These are phyloP conservation scores for Vitrella brassicaformis DNA, from an alignment of 73 alveolate genomes.

Conservation along the genomic window DNA sequence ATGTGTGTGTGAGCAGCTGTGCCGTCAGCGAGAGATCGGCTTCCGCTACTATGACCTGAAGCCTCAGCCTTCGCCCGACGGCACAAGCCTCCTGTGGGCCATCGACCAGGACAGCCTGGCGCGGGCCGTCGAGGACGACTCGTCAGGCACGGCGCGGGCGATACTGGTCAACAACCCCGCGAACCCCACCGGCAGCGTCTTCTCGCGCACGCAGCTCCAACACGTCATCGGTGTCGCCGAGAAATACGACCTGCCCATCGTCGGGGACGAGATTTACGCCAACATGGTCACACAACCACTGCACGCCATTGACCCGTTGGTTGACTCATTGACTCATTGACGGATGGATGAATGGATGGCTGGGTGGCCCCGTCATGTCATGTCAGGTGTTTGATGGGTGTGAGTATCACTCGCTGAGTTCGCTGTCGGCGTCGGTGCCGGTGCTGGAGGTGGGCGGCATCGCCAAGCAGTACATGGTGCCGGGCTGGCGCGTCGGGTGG, in stretches of 20 bases:
- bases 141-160: slow-evolving; percentile 16
- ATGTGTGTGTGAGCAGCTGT: too few species aligned
- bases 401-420: slow-evolving; percentile 9
- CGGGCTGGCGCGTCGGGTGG: slow-evolving; percentile 65
- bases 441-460: slow-evolving; percentile 23
- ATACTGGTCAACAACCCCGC: slow-evolving; percentile 45
- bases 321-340: too few species aligned
- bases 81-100: too few species aligned
- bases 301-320: too few species aligned
- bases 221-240: slow-evolving; percentile 38
- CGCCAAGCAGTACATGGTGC: slow-evolving; percentile 47
- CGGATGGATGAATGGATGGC: too few species aligned
- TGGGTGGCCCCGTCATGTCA: too few species aligned
- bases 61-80: slow-evolving; percentile 39
- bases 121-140: slow-evolving; percentile 19
- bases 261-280: slow-evolving; percentile 46
- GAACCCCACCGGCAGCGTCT: slow-evolving; percentile 53
- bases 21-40: slow-evolving; percentile 10
- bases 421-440: slow-evolving; percentile 21
- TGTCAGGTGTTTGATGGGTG: neutral
- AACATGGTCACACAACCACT: too few species aligned
- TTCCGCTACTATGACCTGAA: slow-evolving; percentile 40
- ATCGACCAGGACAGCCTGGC: slow-evolving; percentile 28
- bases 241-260: slow-evolving; percentile 25
- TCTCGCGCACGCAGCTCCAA: slow-evolving; percentile 31